These are phyloP conservation scores for Aspergillus flavus DNA, from an alignment of 2,329 filamentous ascomycete genomes.

Conservation along the genomic window DNA sequence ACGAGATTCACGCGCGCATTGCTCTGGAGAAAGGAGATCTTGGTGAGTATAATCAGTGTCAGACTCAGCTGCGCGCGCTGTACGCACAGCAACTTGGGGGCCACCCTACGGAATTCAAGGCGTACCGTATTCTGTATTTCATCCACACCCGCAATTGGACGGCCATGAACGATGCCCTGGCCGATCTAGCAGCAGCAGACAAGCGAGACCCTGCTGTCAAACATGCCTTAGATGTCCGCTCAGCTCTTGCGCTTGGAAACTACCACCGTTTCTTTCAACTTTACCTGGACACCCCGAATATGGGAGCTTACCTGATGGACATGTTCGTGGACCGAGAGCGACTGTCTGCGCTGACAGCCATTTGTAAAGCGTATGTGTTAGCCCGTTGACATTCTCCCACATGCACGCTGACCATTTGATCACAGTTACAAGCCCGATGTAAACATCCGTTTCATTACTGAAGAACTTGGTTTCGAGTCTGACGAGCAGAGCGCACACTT, in stretches of 20 bases:
- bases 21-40: constrained; percentile 97
- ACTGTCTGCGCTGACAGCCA: constrained; percentile 83
- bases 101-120: constrained; percentile 93
- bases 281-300: constrained; percentile 90
- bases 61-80: constrained; percentile 92
- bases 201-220: constrained; percentile 82
- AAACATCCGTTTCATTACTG: constrained; percentile 86
- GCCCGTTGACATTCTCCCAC: neutral
- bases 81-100: constrained; percentile 87
- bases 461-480: constrained; percentile 93
- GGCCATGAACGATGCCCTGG: constrained; percentile 96
- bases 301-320: constrained; percentile 98
- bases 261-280: constrained; percentile 98
- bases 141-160: constrained; percentile 98
- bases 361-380: constrained; percentile 90
- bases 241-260: constrained; percentile 88
- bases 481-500: constrained; percentile 90
- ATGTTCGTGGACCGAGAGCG: constrained; percentile 97
- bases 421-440: constrained; percentile 88
- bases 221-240: constrained; percentile 89
- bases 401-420: constrained; percentile 50
- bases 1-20: constrained; percentile 96
- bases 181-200: constrained; percentile 98
- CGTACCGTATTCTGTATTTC: constrained; percentile 99
- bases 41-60: constrained; percentile 99